Evolutionary conservation across 805 yeast species (phyloP), one percentile per base, ranked within the genome.

Genomic region (Candida schatavii): DNA sequence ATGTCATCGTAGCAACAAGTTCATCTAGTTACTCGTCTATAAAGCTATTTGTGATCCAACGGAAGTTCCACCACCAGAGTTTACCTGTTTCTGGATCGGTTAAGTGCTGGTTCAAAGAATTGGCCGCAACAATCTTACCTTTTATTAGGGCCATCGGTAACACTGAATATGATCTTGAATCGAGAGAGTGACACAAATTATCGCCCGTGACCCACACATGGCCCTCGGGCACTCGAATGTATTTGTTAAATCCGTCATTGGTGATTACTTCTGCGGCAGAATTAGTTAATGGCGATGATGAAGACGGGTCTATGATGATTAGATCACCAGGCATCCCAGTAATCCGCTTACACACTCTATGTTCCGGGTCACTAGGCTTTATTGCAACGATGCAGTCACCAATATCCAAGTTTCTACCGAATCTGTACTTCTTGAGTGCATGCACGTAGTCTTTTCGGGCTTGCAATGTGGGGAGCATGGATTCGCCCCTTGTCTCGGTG

Each of bases 201-300:
- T 93, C 99, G 2, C 99, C 99, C 0, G 97, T 88, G 3, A 90
- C 83, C 98, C 98, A 93, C 37, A 88, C 86, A 62, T 93, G 99
- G 2, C 99, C 99, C 50, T 82, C 79, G 1, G 99, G 99, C 0
- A 93, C 90, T 42, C 68, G 72, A 6, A 91, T 81, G 59, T 71
- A 88, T 43, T 78, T 75, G 54, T 77, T 71, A 48, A 57, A 70
- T 6, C 73, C 75, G 46, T 71, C 75, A 41, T 69, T 58, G 22
- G 47, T 51, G 1, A 55, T 45, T 5, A 51, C 47, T 37, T 61
- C 60, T 2, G 50, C 31, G 2, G 62, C 52, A 5, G 57, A 48
- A 43, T 66, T 61, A 5, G 74, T 64, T 25, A 77, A 50, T 30
- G 60, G 55, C 5, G 80, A 68, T 14, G 77, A 66, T 43, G 76